Base-by-base conservation (phyloP, 768 basidiomycete species). In the Mycena rosella region DNA sequence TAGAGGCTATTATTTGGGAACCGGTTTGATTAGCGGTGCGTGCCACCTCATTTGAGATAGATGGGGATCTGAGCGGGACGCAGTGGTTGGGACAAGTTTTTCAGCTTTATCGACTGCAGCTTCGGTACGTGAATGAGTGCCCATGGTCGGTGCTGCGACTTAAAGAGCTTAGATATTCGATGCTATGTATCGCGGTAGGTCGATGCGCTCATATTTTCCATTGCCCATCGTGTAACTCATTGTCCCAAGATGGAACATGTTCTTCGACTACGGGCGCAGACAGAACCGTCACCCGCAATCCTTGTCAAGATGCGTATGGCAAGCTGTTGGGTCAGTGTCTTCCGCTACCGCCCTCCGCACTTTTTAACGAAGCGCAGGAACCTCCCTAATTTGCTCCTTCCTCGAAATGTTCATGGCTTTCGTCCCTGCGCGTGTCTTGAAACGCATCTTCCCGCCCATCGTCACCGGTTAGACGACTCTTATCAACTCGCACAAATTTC, bases 211-310 rank as follows among this genome's bases (percentile, higher is more conserved):
- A n/a, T n/a, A n/a, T n/a, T n/a, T n/a, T n/a, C n/a, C n/a, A n/a
- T n/a, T n/a, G n/a, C n/a, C n/a, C n/a, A n/a, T n/a, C n/a, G n/a
- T n/a, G n/a, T n/a, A n/a, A n/a, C n/a, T n/a, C n/a, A n/a, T n/a
- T n/a, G n/a, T n/a, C n/a, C n/a, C n/a, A n/a, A n/a, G n/a, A 93
- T 63, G 94, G 94, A 2, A 94, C 91, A 2, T 96, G 94, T 77
- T 84, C 91, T 0, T 87, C 86, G 0, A 85, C 82, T 3, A 84
- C 82, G 0, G 81, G 78, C 14, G 77, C 85, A 1, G 88, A 92
- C 70, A 94, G 94, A 0, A 86, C 84, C 0, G 77, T 87, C 20
- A 86, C 85, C 15, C 84, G 87, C 9, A 84, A 81, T 0, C 74
- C 91, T 11, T 95, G 93, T 76, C 93, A 92, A 0, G 91, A 94